Evolutionary conservation across 495 filamentous ascomycete species (phyloP).

Genomic region (Echria macrotheca): DNA sequence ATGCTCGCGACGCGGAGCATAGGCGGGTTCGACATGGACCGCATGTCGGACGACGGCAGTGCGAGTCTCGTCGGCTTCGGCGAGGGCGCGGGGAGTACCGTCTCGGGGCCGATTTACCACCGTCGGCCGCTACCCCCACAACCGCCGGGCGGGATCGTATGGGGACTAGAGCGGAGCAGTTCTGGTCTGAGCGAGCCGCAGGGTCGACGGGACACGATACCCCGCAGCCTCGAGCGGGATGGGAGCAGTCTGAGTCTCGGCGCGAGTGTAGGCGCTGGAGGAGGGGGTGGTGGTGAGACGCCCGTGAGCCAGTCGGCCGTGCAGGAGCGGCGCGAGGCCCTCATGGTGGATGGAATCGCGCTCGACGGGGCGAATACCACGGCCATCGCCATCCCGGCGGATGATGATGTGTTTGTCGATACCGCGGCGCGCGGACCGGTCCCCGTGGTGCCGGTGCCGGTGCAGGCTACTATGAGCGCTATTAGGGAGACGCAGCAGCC

Average conservation of each 20-base stretch:
- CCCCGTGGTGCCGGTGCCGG: slow-evolving; percentile 30
- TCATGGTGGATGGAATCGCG: slow-evolving; percentile 43
- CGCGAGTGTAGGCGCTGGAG: too few species aligned
- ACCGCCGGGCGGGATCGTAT: slow-evolving; percentile 23
- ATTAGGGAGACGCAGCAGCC: slow-evolving; percentile 32
- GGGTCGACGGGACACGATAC: slow-evolving; percentile 6
- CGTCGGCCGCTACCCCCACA: slow-evolving; percentile 32
- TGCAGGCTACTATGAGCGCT: slow-evolving; percentile 21
- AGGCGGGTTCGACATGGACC: slow-evolving; percentile 56
- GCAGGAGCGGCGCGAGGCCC: slow-evolving; percentile 38
- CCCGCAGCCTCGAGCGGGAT: slow-evolving; percentile 8
- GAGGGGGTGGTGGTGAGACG: slow-evolving; percentile 27
- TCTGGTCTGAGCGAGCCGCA: slow-evolving; percentile 37
- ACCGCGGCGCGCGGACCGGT: slow-evolving; percentile 39
- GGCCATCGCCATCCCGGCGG: not conserved
- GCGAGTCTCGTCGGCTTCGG: slow-evolving; percentile 80
- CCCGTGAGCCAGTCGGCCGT: slow-evolving; percentile 35
- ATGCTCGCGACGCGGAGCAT: slow-evolving; percentile 38
- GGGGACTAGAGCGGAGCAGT: slow-evolving; percentile 38
- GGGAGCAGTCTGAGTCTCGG: slow-evolving; percentile 3
- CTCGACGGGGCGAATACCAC: slow-evolving; percentile 21
- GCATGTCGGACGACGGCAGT: slow-evolving; percentile 68
- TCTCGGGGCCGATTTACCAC: slow-evolving; percentile 64
- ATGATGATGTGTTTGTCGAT: slow-evolving; percentile 39
- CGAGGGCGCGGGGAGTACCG: slow-evolving; percentile 76